Evolutionary conservation across 306 rosid species (phyloP).

Genomic region (Cyamopsis tetragonoloba): DNA sequence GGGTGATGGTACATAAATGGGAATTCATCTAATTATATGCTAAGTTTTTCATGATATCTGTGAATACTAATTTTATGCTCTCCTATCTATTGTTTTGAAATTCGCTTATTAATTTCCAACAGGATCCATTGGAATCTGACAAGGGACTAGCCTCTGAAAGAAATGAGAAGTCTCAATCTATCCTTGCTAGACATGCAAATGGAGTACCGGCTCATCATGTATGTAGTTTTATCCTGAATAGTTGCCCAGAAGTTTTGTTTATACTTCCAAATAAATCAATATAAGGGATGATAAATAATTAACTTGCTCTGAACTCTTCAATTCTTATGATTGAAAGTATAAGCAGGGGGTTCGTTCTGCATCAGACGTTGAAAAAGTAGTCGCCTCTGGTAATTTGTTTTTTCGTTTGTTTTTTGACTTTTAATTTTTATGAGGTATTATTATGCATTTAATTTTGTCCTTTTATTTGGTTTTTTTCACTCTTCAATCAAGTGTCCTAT

Average conservation of each 20-base stretch:
- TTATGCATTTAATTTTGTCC: not conserved
- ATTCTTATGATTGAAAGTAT: conserved; percentile 5
- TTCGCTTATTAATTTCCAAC: conserved; percentile 16
- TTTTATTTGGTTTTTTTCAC: not conserved
- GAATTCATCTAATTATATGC: conserved; percentile 3
- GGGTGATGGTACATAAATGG: conserved; percentile 54
- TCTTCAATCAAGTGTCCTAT: not conserved
- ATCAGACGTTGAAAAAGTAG: conserved; percentile 58
- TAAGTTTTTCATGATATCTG: not conserved
- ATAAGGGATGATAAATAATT: not conserved
- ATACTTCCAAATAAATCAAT: not conserved
- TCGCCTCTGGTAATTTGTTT: conserved; percentile 53
- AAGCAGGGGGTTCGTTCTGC: conserved; percentile 57
- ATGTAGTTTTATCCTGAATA: conserved; percentile 14
- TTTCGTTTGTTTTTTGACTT: not conserved
- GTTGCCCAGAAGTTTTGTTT: not conserved
- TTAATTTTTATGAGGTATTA: not conserved
- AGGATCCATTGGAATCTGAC: conserved; percentile 79
- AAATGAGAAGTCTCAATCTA: conserved; percentile 53
- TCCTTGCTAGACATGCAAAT: conserved; percentile 70
- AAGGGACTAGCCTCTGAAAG: conserved; percentile 69
- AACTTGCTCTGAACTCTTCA: conserved; percentile 11
- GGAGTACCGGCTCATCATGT: conserved; percentile 78
- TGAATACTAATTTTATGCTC: not conserved
- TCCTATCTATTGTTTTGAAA: not conserved